Base-by-base conservation (phyloP, 1,284 basidiomycete genomes). In the Ganoderma sp. region DNA sequence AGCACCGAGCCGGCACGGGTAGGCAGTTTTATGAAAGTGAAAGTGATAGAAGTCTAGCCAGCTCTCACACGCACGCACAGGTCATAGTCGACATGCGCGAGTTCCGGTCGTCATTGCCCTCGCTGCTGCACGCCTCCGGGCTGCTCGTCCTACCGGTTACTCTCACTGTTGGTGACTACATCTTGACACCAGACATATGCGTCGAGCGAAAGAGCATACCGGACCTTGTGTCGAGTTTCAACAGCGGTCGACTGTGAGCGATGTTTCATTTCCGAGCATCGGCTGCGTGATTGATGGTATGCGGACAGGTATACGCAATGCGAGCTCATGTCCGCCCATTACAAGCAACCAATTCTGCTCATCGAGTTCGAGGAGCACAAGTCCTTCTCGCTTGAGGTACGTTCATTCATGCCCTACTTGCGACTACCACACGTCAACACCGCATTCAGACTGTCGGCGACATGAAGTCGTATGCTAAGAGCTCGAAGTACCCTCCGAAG, bases 361-460 rank as follows among this genome's bases (percentile, higher is more conserved):
- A 98, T 99, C 75, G 97, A 99, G 77, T 99, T 99, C 74, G 97
- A 99, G 75, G 95, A 99, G 79, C 93, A 98, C 79, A 98, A 97
- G 76, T 90, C 95, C 0, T 99, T 99, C 79, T 94, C 95, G 0
- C 84, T 98, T 15, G 90, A 95, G 79, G 95, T 94, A 75, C 69
- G 85, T 50, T 48, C 41, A 32, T 32, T 32, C 28, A 41, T 28
- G 4, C 22, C n/a, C 12, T 28, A 28, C 9, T 32, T 39, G 12
- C 19, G 15, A 2, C 12, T 34, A 14, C 39, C 45, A 22, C 48
- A 39, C 32, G 32, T 25, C 66, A 37, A 6, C 45, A 25, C 43
- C 19, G 32, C 22, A 61, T 73, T 19, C 0, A 91, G 88, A 83
- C 84, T 1, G 81, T 89, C 22, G 83, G 87, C 10, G 88, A 91